Conservation (phyloP, 441 rosid species). For the Eutrema salsugineum region DNA sequence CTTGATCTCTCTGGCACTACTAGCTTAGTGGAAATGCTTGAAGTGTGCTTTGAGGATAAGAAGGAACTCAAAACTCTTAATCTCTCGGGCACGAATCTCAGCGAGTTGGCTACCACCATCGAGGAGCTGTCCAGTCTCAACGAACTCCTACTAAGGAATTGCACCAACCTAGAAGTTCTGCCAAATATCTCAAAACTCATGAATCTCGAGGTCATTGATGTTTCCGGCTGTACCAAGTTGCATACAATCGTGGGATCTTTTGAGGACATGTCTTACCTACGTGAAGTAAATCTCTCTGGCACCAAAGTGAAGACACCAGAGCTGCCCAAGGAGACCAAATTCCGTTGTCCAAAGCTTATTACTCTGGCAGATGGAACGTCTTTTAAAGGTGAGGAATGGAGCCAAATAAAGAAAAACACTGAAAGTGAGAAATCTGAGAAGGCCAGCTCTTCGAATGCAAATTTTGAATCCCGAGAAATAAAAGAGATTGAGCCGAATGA, state of each 20-base stretch:
- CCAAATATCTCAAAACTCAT: conserved; percentile 33
- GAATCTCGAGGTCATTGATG: conserved; percentile 39
- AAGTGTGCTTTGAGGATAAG: conserved; percentile 32
- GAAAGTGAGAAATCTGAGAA: not conserved
- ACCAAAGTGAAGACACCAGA: conserved; percentile 34
- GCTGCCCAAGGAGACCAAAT: conserved; percentile 22
- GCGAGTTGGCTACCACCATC: conserved; percentile 30
- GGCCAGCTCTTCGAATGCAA: not conserved
- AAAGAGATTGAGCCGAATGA: not conserved
- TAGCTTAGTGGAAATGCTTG: conserved; percentile 30
- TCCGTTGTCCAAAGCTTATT: conserved; percentile 23
- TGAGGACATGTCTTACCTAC: conserved; percentile 32
- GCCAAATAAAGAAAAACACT: not conserved
- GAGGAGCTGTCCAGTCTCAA: conserved; percentile 22
- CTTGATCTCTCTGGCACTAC: conserved; percentile 48
- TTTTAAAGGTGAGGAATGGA: conserved; percentile 21
- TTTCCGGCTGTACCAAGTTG: conserved; percentile 36
- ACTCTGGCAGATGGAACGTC: conserved; percentile 28
- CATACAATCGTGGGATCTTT: conserved; percentile 31
- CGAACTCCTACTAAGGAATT: conserved; percentile 34
- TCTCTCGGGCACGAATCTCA: conserved; percentile 38
- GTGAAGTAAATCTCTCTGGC: conserved; percentile 37
- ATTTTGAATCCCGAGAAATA: not conserved
- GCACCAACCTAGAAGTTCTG: conserved; percentile 24
- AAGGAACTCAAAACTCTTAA: conserved; percentile 37